Evolutionary conservation across 2,329 filamentous ascomycete genomes (phyloP).

Genomic region (Fusarium tjaetaba): DNA sequence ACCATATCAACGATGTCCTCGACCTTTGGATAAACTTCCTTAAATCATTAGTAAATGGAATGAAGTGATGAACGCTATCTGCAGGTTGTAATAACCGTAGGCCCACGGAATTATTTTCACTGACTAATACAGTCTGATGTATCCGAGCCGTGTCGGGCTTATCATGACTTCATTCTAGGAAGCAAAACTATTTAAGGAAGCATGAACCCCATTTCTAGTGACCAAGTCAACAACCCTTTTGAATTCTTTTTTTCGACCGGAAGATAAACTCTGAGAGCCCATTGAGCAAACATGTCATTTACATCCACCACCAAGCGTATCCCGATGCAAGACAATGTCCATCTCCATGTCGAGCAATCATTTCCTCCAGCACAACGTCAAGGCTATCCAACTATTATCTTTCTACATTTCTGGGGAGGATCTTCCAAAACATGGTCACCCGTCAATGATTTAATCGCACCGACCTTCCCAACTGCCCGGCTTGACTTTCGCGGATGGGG

Average conservation of each 20-base stretch:
- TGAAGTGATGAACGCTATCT: too few species aligned
- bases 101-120: accelerated
- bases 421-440: not conserved
- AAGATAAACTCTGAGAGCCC: too few species aligned
- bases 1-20: too few species aligned
- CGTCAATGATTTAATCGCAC: accelerated
- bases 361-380: accelerated
- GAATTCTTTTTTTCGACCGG: too few species aligned
- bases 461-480: not conserved
- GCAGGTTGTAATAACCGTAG: accelerated
- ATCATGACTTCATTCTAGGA: accelerated
- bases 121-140: not conserved
- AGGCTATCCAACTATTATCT: accelerated
- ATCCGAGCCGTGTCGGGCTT: not conserved
- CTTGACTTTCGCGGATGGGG: not conserved
- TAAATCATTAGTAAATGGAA: too few species aligned
- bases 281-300: not conserved
- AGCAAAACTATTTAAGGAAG: accelerated
- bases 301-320: not conserved
- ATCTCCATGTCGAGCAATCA: accelerated
- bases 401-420: not conserved
- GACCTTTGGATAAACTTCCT: too few species aligned
- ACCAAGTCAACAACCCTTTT: too few species aligned
- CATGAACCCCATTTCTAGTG: too few species aligned
- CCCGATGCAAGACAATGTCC: not conserved